A percentile compares a stretch with the other conserved stretches of the same genome.
phyloP scores from a whole-genome alignment of 352 stramenopile species.

The Hyaloperonospora arabidopsidis region DNA sequence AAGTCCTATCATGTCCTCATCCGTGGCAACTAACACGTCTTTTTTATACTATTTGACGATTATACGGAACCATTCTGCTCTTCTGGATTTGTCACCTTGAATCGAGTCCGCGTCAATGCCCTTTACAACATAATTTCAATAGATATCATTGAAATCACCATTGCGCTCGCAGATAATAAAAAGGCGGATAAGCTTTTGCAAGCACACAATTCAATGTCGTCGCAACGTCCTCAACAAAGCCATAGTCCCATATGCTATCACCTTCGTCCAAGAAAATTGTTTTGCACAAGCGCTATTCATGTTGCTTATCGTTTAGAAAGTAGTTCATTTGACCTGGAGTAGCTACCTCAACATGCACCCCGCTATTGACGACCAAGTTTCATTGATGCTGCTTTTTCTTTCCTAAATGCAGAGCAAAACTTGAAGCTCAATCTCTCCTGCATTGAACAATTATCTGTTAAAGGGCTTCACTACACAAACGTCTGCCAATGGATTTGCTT shows the following conservation, averaged over 20 bases:
- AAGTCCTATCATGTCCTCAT: conserved; percentile 97
- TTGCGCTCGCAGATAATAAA: conserved; percentile 98
- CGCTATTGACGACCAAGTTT: conserved; percentile 70
- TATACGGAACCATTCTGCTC: conserved; percentile 96
- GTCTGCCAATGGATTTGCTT: conserved; percentile 97
- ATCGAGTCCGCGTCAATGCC: conserved; percentile 93
- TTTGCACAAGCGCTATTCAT: conserved; percentile 91
- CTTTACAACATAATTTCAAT: conserved; percentile 98
- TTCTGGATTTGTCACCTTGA: conserved; percentile 96
- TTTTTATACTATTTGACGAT: conserved; percentile 89
- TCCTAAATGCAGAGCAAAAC: conserved; percentile 93
- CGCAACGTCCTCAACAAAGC: conserved; percentile 88
- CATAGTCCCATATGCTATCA: conserved; percentile 96
- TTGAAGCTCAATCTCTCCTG: conserved; percentile 80
- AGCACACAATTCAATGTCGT: conserved; percentile 97
- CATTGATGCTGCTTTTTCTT: conserved; percentile 91
- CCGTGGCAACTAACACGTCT: conserved; percentile 97
- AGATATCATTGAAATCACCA: conserved; percentile 97
- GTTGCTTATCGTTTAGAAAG: conserved; percentile 91
- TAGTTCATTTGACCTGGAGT: conserved; percentile 95
- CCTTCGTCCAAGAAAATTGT: conserved; percentile 98
- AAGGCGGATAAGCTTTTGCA: conserved; percentile 98
- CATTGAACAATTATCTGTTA: conserved; percentile 63
- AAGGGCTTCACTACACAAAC: conserved; percentile 93
- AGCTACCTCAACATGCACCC: conserved; percentile 95